Conservation (phyloP, 2,329 filamentous ascomycete genomes). For the Ceratocystis variospora region DNA sequence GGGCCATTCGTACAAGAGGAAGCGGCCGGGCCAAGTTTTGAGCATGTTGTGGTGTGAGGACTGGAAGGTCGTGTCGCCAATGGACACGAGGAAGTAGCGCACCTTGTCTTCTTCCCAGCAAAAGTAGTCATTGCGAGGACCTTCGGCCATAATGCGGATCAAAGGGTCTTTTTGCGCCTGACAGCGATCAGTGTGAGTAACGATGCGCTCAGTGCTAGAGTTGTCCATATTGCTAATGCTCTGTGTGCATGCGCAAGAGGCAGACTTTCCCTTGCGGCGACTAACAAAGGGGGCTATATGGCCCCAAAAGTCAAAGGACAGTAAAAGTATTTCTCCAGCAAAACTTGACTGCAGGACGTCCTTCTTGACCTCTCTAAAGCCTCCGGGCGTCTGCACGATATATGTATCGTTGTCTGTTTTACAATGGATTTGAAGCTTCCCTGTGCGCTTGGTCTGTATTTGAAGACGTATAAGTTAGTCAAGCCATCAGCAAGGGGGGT, state of each 20-base stretch:
- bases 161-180: not conserved
- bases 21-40: constrained; percentile 14
- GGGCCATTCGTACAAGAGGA: constrained; percentile 17
- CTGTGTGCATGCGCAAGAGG: not conserved
- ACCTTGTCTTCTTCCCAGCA: constrained; percentile 18
- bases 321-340: constrained; percentile 11
- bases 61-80: constrained; percentile 16
- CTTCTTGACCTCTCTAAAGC: constrained; percentile 12
- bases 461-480: not conserved
- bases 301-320: constrained; percentile 16
- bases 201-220: not conserved
- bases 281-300: constrained; percentile 1
- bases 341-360: constrained; percentile 7
- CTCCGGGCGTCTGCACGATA: constrained; percentile 15
- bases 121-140: constrained; percentile 15
- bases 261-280: not conserved
- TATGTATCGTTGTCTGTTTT: constrained; percentile 13
- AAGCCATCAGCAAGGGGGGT: not conserved
- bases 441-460: not conserved
- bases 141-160: constrained; percentile 16
- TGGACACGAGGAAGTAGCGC: constrained; percentile 15
- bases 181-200: not conserved
- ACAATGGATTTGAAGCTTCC: constrained; percentile 13
- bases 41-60: constrained; percentile 14
- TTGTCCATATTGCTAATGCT: not conserved